Evolutionary conservation across 2,329 filamentous ascomycete genomes (phyloP), one percentile per base, ranked within the genome.

Genomic region (Chaetomiaceae sp.): DNA sequence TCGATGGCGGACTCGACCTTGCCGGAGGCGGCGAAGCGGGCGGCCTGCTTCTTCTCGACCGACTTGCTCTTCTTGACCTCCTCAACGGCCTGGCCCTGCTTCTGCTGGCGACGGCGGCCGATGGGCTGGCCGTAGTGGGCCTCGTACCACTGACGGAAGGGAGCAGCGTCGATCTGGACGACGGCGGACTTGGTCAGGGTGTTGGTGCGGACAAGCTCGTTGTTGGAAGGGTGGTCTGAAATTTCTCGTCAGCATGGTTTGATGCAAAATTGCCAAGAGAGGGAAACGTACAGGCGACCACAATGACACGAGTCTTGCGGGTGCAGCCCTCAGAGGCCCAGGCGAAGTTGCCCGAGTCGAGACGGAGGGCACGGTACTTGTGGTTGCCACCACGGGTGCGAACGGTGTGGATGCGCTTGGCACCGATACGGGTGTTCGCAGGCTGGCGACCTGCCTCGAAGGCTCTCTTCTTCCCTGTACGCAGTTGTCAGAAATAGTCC

Each of bases 141-240:
- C 85, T 99, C 93, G 79, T 95, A 99, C 93, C 93, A 99, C 81
- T 97, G 92, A 74, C 93, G 84, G 89, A 99, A 99, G 65, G 93
- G 93, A 60, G 93, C 89, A 68, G 95, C 93, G 76, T 99, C 93
- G 77, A 99, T 81, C 83, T 99, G 93, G 74, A 99, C 89, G 70
- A 99, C 89, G 78, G 93, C 93, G 71, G 89, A 89, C 81, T 91
- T 95, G 83, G 93, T 99, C 74, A 99, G 84, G 80, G 93, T 97
- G 87, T 99, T 99, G 77, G 93, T 99, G 72, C 93, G 93, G 82
- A 99, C 91, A 67, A 99, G 85, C 81, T 99, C 93, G 89, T 99
- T 99, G 91, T 99, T 99, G 74, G 92, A 96, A 60, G 93, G 95
- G 79, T 99, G 95, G 88, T 90, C 60, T 62, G 19, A 6, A 4